A percentile compares a stretch with the other conserved stretches of the same genome.
phyloP scores from a whole-genome alignment of 1,139 yeast genomes.

The Blastobotrys arbuscula region DNA sequence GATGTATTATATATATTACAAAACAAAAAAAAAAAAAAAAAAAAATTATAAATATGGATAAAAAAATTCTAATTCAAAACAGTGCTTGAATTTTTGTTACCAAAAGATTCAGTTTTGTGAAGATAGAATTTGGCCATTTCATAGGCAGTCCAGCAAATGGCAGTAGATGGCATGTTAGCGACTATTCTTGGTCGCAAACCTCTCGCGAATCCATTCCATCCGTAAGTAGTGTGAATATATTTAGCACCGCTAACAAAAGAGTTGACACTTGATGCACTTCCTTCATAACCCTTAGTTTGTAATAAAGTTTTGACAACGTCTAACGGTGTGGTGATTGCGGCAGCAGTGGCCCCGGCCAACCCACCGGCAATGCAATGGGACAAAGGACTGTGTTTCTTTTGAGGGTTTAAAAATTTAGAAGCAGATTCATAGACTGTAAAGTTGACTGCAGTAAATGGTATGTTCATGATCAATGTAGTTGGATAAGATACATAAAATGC shows the following conservation, averaged over 20 bases:
- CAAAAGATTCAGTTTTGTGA: slow-evolving; percentile 19
- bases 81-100: neutral
- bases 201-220: slow-evolving; percentile 65
- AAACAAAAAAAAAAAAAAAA: slow-evolving; percentile 2
- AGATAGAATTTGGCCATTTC: slow-evolving; percentile 87
- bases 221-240: slow-evolving; percentile 62
- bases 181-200: slow-evolving; percentile 91
- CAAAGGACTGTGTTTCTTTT: slow-evolving; percentile 76
- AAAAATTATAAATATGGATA: neutral
- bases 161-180: slow-evolving; percentile 93
- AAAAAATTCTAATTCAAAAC: neutral
- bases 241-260: slow-evolving; percentile 69
- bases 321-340: slow-evolving; percentile 92
- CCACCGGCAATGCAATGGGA: slow-evolving; percentile 94
- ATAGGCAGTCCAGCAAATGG: slow-evolving; percentile 97
- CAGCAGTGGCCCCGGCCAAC: slow-evolving; percentile 92
- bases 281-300: slow-evolving; percentile 64
- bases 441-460: slow-evolving; percentile 93
- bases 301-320: slow-evolving; percentile 91
- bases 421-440: slow-evolving; percentile 89
- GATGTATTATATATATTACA: slow-evolving; percentile 5
- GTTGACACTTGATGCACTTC: slow-evolving; percentile 36
- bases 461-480: slow-evolving; percentile 85
- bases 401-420: slow-evolving; percentile 72
- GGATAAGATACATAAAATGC: slow-evolving; percentile 94